These are phyloP conservation scores for Lentinus tigrinus DNA, from an alignment of 768 basidiomycete species.

Conservation along the genomic window DNA sequence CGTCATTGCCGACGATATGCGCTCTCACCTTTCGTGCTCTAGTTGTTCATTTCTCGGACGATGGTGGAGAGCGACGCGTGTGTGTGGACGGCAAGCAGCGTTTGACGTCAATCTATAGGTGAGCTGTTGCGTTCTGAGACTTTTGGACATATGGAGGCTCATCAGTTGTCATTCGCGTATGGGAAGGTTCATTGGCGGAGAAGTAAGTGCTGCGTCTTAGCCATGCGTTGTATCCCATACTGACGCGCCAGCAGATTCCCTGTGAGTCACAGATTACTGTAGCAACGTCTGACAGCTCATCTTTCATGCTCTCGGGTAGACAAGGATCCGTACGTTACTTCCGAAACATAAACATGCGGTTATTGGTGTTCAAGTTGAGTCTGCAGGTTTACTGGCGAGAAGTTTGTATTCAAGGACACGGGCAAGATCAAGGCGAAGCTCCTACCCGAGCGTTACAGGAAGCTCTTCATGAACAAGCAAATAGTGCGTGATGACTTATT, in stretches of 20 bases:
- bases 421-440: conserved; percentile 26
- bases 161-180: no score
- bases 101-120: conserved; percentile 72
- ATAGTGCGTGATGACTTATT: conserved; percentile 34
- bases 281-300: not conserved
- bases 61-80: conserved; percentile 64
- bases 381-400: conserved; percentile 44
- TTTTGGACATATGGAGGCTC: not conserved
- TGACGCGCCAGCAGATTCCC: conserved; percentile 44
- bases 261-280: conserved; percentile 38
- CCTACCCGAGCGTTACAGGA: conserved; percentile 55
- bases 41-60: conserved; percentile 52
- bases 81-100: conserved; percentile 85
- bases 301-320: conserved; percentile 25
- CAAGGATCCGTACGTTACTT: conserved; percentile 45
- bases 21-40: not conserved
- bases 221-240: not conserved
- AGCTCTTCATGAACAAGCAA: conserved; percentile 69
- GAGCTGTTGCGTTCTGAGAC: conserved; percentile 19
- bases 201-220: conserved; percentile 43
- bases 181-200: conserved; percentile 65
- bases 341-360: no score
- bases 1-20: not conserved
- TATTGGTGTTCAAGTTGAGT: not conserved
- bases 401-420: conserved; percentile 48